These are phyloP conservation scores for Calycina herbarum DNA, from an alignment of 2,329 filamentous ascomycete species.

Conservation along the genomic window DNA sequence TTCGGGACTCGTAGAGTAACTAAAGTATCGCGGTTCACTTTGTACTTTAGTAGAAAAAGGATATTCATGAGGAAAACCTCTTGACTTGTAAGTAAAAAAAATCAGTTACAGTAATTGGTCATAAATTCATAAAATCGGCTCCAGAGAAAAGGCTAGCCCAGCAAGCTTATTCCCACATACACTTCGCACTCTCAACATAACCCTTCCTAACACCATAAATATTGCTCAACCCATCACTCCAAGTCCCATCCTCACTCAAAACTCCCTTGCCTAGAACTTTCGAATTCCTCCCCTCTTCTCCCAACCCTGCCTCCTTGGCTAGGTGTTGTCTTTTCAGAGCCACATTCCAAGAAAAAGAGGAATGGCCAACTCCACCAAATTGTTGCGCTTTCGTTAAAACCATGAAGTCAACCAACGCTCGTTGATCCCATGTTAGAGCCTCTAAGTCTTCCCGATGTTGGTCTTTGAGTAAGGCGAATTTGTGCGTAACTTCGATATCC, in stretches of 20 bases:
- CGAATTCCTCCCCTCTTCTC: neutral
- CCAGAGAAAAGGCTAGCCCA: slow-evolving; percentile 7
- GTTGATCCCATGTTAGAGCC: slow-evolving; percentile 48
- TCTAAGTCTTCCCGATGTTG: slow-evolving; percentile 39
- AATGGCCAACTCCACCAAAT: slow-evolving; percentile 47
- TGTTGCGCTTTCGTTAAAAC: slow-evolving; percentile 45
- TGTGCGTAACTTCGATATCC: slow-evolving; percentile 44
- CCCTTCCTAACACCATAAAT: slow-evolving; percentile 28
- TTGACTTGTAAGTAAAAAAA: neutral
- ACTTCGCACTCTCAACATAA: slow-evolving; percentile 27
- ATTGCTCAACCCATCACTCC: slow-evolving; percentile 27
- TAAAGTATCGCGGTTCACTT: too few species aligned
- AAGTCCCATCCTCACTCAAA: slow-evolving; percentile 19
- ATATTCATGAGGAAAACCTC: too few species aligned
- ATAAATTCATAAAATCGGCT: neutral
- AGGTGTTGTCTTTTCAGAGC: slow-evolving; percentile 37
- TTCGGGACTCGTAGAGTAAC: neutral
- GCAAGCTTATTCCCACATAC: slow-evolving; percentile 25
- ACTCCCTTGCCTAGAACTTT: slow-evolving; percentile 2
- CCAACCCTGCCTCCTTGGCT: slow-evolving; percentile 9
- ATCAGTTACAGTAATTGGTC: neutral
- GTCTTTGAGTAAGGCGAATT: slow-evolving; percentile 44
- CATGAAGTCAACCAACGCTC: slow-evolving; percentile 51
- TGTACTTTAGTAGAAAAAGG: too few species aligned
- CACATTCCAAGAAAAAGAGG: slow-evolving; percentile 49